Evolutionary conservation across 169 alveolate genomes (phyloP).

Genomic region (Neospora caninum): DNA sequence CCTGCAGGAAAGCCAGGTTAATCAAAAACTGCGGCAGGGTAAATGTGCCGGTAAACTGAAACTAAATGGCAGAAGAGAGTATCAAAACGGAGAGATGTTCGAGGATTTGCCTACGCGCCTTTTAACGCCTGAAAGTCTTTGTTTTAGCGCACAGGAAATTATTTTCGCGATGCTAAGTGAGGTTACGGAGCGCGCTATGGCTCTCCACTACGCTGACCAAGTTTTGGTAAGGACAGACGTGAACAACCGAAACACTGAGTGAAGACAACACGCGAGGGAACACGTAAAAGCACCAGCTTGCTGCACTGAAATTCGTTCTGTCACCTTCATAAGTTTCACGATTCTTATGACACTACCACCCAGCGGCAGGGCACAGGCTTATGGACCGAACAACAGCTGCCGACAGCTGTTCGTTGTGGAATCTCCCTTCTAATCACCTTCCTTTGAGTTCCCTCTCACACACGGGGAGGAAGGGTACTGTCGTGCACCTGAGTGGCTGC

Average conservation of each 20-base stretch:
- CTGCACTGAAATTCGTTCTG: too few relatives aligned
- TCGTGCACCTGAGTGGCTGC: too few relatives aligned
- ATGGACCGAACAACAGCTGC: too few relatives aligned
- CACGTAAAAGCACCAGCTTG: not conserved
- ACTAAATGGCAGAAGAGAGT: not conserved
- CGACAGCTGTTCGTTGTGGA: too few relatives aligned
- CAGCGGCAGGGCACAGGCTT: too few relatives aligned
- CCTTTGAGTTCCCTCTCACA: too few relatives aligned
- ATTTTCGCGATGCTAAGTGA: constrained; percentile 98
- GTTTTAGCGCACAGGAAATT: constrained; percentile 96
- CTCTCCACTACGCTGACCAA: constrained; percentile 93
- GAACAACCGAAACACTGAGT: not conserved
- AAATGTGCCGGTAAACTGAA: not conserved
- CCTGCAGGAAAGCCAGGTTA: not conserved
- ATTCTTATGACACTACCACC: too few relatives aligned
- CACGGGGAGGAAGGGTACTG: too few relatives aligned
- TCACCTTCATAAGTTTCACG: too few relatives aligned
- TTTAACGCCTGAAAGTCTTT: constrained; percentile 73
- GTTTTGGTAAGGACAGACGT: constrained; percentile 78
- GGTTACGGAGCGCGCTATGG: constrained; percentile 98
- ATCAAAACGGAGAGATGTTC: not conserved
- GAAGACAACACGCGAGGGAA: not conserved
- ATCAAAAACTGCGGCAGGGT: not conserved
- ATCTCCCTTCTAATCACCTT: too few relatives aligned
- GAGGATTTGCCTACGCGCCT: not conserved